Evolutionary conservation across 2,329 filamentous ascomycete species (phyloP).

Genomic region (Zasmidium cellare): DNA sequence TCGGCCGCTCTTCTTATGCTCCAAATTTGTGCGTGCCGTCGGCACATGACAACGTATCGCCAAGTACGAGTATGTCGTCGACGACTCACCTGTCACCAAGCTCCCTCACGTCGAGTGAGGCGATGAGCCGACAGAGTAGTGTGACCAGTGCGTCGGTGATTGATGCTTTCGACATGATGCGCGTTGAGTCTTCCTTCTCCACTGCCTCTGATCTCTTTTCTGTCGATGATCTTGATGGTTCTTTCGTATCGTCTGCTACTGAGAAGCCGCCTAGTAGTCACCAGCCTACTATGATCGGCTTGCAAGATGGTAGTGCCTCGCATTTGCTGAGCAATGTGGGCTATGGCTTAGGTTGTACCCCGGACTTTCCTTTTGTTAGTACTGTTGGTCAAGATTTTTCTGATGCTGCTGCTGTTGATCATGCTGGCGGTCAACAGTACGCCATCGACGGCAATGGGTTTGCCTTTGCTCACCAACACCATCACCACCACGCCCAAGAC

Average conservation of each 20-base stretch:
- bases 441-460: conserved; percentile 14
- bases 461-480: conserved; percentile 1
- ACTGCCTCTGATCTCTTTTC: conserved; percentile 28
- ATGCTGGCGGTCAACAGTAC: conserved; percentile 16
- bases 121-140: conserved; percentile 50
- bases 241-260: conserved; percentile 26
- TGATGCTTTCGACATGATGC: conserved; percentile 46
- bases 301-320: conserved; percentile 23
- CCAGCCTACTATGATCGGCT: conserved; percentile 25
- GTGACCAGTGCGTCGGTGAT: conserved; percentile 41
- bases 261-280: conserved; percentile 26
- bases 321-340: conserved; percentile 29
- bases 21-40: conserved; percentile 20
- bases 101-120: conserved; percentile 28
- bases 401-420: conserved; percentile 19
- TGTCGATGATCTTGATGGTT: conserved; percentile 25
- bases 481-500: conserved; percentile 18
- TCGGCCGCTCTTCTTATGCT: conserved; percentile 14
- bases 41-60: conserved; percentile 23
- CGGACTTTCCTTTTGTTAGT: conserved; percentile 25
- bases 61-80: conserved; percentile 28
- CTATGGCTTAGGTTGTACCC: conserved; percentile 25
- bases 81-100: conserved; percentile 26
- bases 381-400: conserved; percentile 25
- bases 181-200: conserved; percentile 43